phyloP scores from a whole-genome alignment of 306 rosid species.

The Crataegus laevigata region DNA sequence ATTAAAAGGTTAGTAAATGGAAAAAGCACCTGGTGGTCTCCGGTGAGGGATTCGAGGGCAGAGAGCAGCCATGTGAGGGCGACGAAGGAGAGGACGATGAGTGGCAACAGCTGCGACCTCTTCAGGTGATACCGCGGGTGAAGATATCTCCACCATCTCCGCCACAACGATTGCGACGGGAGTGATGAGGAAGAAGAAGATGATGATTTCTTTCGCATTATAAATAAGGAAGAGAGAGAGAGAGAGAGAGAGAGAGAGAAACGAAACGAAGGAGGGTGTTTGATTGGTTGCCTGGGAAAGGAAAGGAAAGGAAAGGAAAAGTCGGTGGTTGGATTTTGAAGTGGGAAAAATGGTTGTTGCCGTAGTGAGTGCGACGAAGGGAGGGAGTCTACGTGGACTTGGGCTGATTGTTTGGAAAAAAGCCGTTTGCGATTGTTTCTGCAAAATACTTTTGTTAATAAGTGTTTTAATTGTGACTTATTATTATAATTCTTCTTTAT shows the following conservation, averaged over 20 bases:
- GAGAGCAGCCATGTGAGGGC: constrained; percentile 29
- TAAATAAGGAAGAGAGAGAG: no score
- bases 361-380: neutral
- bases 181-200: constrained; percentile 7
- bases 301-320: neutral
- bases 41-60: constrained; percentile 29
- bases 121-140: constrained; percentile 36
- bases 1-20: neutral
- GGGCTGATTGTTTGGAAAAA: neutral
- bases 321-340: neutral
- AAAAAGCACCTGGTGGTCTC: constrained; percentile 10
- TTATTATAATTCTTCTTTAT: no score
- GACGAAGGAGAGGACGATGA: constrained; percentile 22
- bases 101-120: constrained; percentile 33
- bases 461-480: no score
- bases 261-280: neutral
- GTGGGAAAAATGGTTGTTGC: neutral
- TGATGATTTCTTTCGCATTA: constrained; percentile 35
- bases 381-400: neutral
- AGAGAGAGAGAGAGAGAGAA: neutral
- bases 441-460: no score
- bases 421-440: no score
- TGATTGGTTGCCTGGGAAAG: neutral
- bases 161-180: constrained; percentile 3
- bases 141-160: constrained; percentile 19